These are phyloP conservation scores for Tricladium varicosporioides DNA, from an alignment of 2,329 filamentous ascomycete species.

Conservation along the genomic window DNA sequence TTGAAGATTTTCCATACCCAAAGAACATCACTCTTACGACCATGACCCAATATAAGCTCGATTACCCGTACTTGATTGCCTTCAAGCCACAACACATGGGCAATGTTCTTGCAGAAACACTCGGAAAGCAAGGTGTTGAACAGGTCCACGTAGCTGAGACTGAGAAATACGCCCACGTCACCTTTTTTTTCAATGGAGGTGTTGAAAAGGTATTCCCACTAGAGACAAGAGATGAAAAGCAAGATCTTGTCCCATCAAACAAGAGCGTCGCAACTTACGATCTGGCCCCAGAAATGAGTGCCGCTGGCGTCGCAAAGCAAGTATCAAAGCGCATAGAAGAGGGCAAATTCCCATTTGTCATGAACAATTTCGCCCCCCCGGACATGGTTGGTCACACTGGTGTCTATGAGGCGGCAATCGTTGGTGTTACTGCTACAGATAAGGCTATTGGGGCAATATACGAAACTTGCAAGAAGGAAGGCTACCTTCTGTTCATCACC, in stretches of 20 bases:
- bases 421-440: conserved; percentile 84
- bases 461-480: conserved; percentile 89
- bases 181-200: conserved; percentile 99
- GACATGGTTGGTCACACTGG: conserved; percentile 99
- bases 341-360: conserved; percentile 89
- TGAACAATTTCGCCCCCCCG: conserved; percentile 99
- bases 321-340: conserved; percentile 83
- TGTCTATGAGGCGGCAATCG: conserved; percentile 89
- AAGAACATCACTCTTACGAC: conserved; percentile 85
- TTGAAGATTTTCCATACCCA: conserved; percentile 89
- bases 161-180: conserved; percentile 99
- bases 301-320: conserved; percentile 84
- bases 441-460: conserved; percentile 91
- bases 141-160: conserved; percentile 98
- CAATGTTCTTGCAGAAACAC: conserved; percentile 97
- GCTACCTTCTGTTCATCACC: conserved; percentile 93
- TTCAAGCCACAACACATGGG: conserved; percentile 95
- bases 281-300: conserved; percentile 92
- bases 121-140: conserved; percentile 82
- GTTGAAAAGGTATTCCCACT: conserved; percentile 94
- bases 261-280: conserved; percentile 92
- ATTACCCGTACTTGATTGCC: conserved; percentile 88
- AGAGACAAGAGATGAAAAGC: conserved; percentile 81
- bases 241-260: conserved; percentile 81
- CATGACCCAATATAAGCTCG: conserved; percentile 98